These are phyloP conservation scores for Ceriops decandra DNA, from an alignment of 345 rosid genomes.

Conservation along the genomic window DNA sequence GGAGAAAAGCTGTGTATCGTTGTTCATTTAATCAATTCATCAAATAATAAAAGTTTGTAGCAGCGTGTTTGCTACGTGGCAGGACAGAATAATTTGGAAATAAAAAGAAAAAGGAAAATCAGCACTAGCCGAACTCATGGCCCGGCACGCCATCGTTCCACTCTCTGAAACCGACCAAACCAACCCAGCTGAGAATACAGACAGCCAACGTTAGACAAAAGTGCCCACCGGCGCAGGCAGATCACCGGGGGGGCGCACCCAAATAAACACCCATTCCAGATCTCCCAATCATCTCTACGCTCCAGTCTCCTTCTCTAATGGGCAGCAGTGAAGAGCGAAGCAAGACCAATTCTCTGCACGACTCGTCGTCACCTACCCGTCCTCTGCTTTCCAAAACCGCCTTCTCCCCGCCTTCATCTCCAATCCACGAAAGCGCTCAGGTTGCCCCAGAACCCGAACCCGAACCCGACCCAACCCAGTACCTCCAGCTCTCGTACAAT, in stretches of 20 bases:
- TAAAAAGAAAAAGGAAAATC: too few species aligned
- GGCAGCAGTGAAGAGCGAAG: constrained; percentile 50
- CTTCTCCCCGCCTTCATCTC: constrained; percentile 5
- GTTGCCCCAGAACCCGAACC: constrained; percentile 31
- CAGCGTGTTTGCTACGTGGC: too few species aligned
- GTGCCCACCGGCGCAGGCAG: background rate
- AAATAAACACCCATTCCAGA: background rate
- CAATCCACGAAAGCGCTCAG: constrained; percentile 35
- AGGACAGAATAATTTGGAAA: too few species aligned
- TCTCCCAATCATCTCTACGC: background rate
- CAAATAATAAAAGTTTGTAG: too few species aligned
- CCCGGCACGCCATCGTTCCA: background rate
- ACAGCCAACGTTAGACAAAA: background rate
- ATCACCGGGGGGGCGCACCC: too few species aligned
- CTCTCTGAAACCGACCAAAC: background rate
- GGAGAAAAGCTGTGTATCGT: too few species aligned
- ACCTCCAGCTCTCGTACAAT: constrained; percentile 81
- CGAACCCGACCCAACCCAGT: constrained; percentile 65
- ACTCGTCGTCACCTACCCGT: constrained; percentile 47
- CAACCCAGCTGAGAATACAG: too few species aligned
- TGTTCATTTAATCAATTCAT: too few species aligned
- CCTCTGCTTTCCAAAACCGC: constrained; percentile 69
- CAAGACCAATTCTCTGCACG: constrained; percentile 36
- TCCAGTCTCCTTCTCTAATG: constrained; percentile 27
- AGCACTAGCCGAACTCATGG: too few species aligned